phyloP scores from a whole-genome alignment of 257 asterid genomes.

The Primulina huaijiensis region DNA sequence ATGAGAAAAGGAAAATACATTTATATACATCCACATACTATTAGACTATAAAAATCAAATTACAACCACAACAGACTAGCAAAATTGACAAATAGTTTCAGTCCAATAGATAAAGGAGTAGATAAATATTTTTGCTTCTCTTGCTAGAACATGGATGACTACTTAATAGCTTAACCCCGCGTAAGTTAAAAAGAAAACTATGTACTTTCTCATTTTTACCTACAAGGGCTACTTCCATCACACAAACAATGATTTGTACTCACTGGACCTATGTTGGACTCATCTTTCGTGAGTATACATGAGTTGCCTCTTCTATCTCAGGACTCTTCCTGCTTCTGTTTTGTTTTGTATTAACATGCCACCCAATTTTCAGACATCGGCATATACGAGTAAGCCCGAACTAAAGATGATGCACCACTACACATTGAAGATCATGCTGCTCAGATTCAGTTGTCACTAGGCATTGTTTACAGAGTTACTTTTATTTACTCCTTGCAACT shows the following conservation, averaged over 20 bases:
- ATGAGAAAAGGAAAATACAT: background rate
- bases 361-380: background rate
- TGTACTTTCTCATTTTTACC: slow-evolving; percentile 9
- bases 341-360: background rate
- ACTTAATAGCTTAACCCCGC: background rate
- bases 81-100: slow-evolving; percentile 15
- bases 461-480: slow-evolving; percentile 59
- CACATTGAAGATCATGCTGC: slow-evolving; percentile 4
- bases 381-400: slow-evolving; percentile 1
- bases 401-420: slow-evolving; percentile 1
- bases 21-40: background rate
- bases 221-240: slow-evolving; percentile 1
- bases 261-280: background rate
- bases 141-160: background rate
- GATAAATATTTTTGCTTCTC: background rate
- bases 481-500: slow-evolving; percentile 80
- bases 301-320: slow-evolving; percentile 7
- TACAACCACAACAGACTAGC: slow-evolving; percentile 7
- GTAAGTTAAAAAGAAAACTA: background rate
- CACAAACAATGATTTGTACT: slow-evolving; percentile 4
- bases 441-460: slow-evolving; percentile 12
- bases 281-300: slow-evolving; percentile 10
- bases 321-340: background rate
- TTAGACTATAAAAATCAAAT: background rate
- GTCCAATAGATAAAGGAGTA: background rate